Evolutionary conservation across 129 eudicot genomes (phyloP).

Genomic region (Artemisia tridentata): DNA sequence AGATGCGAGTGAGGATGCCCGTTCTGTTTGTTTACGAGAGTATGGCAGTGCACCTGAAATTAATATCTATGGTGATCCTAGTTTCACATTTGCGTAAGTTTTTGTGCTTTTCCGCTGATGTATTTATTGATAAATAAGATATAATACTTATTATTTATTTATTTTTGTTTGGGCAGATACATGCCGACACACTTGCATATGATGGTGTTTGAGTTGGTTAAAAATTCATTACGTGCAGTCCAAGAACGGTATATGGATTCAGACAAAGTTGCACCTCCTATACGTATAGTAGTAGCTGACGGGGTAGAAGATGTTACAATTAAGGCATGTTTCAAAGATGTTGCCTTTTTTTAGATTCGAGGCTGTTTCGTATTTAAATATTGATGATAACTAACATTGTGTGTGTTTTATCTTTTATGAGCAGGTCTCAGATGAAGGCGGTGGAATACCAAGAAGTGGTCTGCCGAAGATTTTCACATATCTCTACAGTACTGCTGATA

Average conservation of each 20-base stretch:
- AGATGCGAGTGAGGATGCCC: slow-evolving; percentile 96
- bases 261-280: slow-evolving; percentile 86
- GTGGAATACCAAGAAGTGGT: slow-evolving; percentile 97
- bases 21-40: slow-evolving; percentile 72
- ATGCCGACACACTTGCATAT: slow-evolving; percentile 89
- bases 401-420: background rate
- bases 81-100: slow-evolving; percentile 86
- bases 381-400: background rate
- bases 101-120: background rate
- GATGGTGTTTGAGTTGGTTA: slow-evolving; percentile 98
- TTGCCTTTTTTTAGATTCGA: background rate
- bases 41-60: slow-evolving; percentile 92
- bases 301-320: slow-evolving; percentile 96
- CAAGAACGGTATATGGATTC: slow-evolving; percentile 87
- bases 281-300: slow-evolving; percentile 90
- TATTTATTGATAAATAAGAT: too few species aligned
- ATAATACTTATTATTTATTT: background rate
- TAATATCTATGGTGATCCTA: slow-evolving; percentile 78
- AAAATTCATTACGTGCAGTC: slow-evolving; percentile 95
- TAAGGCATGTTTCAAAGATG: slow-evolving; percentile 47
- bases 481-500: slow-evolving; percentile 93
- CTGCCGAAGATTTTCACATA: slow-evolving; percentile 85
- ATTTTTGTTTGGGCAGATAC: slow-evolving; percentile 50
- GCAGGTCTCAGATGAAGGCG: slow-evolving; percentile 97
- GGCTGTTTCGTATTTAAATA: background rate